phyloP scores from a whole-genome alignment of 331 rosid species.

The Pyracantha coccinea region DNA sequence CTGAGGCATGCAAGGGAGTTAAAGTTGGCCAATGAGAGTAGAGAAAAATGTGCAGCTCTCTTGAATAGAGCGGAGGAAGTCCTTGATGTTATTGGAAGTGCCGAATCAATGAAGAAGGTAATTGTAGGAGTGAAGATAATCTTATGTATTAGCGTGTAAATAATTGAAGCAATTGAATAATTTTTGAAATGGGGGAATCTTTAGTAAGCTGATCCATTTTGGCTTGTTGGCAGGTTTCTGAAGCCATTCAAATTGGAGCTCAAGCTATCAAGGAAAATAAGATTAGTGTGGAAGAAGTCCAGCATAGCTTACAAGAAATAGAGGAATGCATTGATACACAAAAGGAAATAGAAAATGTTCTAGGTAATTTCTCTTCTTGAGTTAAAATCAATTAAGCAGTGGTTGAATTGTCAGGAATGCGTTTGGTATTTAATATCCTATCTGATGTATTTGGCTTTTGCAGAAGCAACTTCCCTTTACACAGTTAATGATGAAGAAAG shows the following conservation, averaged over 20 bases:
- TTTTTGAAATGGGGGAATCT: conserved; percentile 1
- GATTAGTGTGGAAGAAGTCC: conserved; percentile 62
- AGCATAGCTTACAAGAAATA: conserved; percentile 60
- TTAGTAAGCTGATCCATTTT: not conserved
- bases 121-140: not conserved
- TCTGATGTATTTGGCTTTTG: not conserved
- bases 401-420: conserved; percentile 1
- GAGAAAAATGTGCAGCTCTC: conserved; percentile 67
- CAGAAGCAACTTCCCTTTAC: conserved; percentile 47
- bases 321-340: conserved; percentile 73
- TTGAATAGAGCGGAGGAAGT: conserved; percentile 89
- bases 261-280: conserved; percentile 65
- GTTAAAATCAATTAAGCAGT: conserved; percentile 4
- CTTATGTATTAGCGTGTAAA: not conserved
- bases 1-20: conserved; percentile 77
- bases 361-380: conserved; percentile 44
- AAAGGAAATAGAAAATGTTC: conserved; percentile 60
- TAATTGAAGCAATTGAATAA: not conserved
- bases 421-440: not conserved
- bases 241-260: conserved; percentile 87
- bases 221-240: conserved; percentile 59
- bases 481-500: conserved; percentile 45
- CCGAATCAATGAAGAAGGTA: conserved; percentile 83
- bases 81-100: conserved; percentile 49
- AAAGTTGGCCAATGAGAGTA: conserved; percentile 50